Base-by-base conservation (phyloP, 768 basidiomycete genomes). In the Crassisporium funariophilum region DNA sequence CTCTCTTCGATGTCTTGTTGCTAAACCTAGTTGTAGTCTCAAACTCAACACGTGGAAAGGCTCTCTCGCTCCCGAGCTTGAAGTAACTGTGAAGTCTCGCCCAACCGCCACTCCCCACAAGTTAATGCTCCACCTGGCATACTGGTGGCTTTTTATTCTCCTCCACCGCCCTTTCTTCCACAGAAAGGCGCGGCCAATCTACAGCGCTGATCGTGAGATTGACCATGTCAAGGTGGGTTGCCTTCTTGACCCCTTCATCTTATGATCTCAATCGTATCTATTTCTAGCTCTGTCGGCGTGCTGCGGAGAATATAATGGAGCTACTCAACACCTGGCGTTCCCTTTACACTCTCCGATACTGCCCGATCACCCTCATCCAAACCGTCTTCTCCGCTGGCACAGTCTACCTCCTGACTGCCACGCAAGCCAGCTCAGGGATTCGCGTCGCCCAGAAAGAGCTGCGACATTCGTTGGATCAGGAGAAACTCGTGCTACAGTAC, bases 121-220 rank as follows among this genome's bases (percentile, higher is more conserved):
- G 20, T 62, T 83, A 21, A 78, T 78, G 72, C 66, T 83, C 47
- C 80, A 84, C 50, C 64, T 77, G 21, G 67, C 74, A 8, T 81
- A 79, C 57, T 78, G 78, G 72, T 83, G 81, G 77, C 62, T 77
- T 13, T 74, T 77, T 51, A 80, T 85, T 24, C 72, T 85, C 13
- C 73, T 85, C 0, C 80, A 84, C 49, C 72, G 83, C 2, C 82
- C 82, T 0, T 80, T 67, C 68, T 81, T 70, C 61, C 74, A 63
- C 51, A 76, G 67, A 50, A 65, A 69, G 56, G 50, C 70, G 44
- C 65, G 72, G 49, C 62, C 64, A 49, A 63, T 65, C 50, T 64
- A 68, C 54, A 66, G 50, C 48, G 65, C 60, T 10, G 73, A 70
- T 47, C 65, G 59, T 44, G 71, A 68, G 49, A 78, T 71, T 46